Evolutionary conservation across 352 stramenopile species (phyloP).

Genomic region (Phytophthora tubulina): DNA sequence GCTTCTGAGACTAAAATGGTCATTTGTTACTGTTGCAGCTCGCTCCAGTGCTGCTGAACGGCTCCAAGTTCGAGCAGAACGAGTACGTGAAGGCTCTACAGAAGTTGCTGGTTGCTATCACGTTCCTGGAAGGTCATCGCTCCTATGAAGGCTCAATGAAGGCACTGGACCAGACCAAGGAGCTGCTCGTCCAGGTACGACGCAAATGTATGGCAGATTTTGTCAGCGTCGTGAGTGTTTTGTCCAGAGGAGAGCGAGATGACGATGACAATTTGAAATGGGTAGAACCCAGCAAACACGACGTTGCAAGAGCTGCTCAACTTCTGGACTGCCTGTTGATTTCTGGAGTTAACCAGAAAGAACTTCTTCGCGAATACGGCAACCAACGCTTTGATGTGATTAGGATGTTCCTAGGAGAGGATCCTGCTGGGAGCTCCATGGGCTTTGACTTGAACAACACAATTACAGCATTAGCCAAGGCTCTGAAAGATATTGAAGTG

Average conservation of each 20-base stretch:
- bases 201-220: slow-evolving; percentile 79
- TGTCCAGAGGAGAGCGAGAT: slow-evolving; percentile 59
- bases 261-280: slow-evolving; percentile 41
- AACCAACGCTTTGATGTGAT: slow-evolving; percentile 76
- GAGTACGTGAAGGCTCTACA: slow-evolving; percentile 74
- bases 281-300: slow-evolving; percentile 59
- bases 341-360: slow-evolving; percentile 56
- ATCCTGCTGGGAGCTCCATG: slow-evolving; percentile 40
- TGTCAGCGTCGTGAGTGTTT: slow-evolving; percentile 68
- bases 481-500: slow-evolving; percentile 59
- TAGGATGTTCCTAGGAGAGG: slow-evolving; percentile 59
- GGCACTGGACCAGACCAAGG: slow-evolving; percentile 70
- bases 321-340: slow-evolving; percentile 72
- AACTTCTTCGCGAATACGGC: slow-evolving; percentile 71
- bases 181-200: slow-evolving; percentile 67
- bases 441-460: slow-evolving; percentile 47
- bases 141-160: slow-evolving; percentile 81
- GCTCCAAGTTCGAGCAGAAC: slow-evolving; percentile 77
- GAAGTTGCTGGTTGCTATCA: slow-evolving; percentile 72
- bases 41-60: slow-evolving; percentile 66
- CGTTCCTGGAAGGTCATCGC: slow-evolving; percentile 75
- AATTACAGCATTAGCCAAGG: slow-evolving; percentile 47
- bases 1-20: neutral
- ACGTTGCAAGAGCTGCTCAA: slow-evolving; percentile 62
- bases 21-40: slow-evolving; percentile 49